Conservation (phyloP, 2,329 filamentous ascomycete genomes). For the Aspergillus eucalypticola region DNA sequence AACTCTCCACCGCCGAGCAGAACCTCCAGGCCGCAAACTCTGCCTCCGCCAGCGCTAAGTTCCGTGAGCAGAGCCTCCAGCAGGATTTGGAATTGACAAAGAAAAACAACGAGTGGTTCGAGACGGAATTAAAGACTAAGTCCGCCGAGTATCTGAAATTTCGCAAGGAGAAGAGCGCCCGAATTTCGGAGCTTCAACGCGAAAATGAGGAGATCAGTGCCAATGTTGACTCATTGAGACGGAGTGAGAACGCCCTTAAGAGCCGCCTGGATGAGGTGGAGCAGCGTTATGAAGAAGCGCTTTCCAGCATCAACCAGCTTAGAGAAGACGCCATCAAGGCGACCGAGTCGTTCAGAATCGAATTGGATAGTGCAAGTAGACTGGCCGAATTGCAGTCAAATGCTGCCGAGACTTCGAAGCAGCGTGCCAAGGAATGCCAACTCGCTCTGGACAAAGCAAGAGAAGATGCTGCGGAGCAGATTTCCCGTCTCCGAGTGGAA, state of each 20-base stretch:
- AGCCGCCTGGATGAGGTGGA: conserved; percentile 80
- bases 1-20: conserved; percentile 80
- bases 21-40: conserved; percentile 79
- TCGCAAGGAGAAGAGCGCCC: conserved; percentile 90
- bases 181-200: conserved; percentile 84
- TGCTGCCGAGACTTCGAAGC: conserved; percentile 60
- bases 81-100: conserved; percentile 88
- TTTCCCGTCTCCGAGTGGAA: conserved; percentile 55
- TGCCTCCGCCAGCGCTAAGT: conserved; percentile 76
- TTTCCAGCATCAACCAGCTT: conserved; percentile 78
- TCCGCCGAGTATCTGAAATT: conserved; percentile 82
- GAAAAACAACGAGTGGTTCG: conserved; percentile 90
- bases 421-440: conserved; percentile 60
- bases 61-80: conserved; percentile 84
- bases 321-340: conserved; percentile 78
- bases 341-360: conserved; percentile 84
- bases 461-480: conserved; percentile 63
- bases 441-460: conserved; percentile 58
- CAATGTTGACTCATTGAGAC: conserved; percentile 73
- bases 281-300: conserved; percentile 80
- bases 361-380: conserved; percentile 77
- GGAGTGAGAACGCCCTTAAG: conserved; percentile 77
- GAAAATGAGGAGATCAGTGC: conserved; percentile 82
- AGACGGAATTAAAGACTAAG: conserved; percentile 88
- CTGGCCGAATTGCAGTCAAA: conserved; percentile 72